These are phyloP conservation scores for Pythium chondricola DNA, from an alignment of 352 stramenopile genomes.

Conservation along the genomic window DNA sequence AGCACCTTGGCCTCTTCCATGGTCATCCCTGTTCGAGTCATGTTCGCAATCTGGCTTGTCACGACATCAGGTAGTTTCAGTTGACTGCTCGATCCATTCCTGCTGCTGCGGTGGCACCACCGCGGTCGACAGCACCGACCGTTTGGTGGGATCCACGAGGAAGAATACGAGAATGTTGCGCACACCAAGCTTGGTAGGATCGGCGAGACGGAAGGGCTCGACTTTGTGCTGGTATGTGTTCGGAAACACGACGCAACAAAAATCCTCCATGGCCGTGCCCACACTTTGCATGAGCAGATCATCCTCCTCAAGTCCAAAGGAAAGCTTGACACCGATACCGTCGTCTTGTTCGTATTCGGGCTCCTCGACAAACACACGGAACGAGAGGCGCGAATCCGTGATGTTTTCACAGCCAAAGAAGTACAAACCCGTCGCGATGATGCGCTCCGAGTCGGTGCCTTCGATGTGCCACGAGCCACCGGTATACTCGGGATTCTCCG, in stretches of 20 bases:
- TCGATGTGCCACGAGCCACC: slow-evolving; percentile 22
- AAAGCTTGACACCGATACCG: slow-evolving; percentile 3
- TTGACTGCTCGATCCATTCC: slow-evolving; percentile 13
- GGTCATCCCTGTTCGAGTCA: slow-evolving; percentile 7
- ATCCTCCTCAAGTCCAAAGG: slow-evolving; percentile 8
- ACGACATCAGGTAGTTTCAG: not conserved
- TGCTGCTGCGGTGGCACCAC: slow-evolving; percentile 27
- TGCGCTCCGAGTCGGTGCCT: slow-evolving; percentile 20
- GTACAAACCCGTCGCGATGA: slow-evolving; percentile 26
- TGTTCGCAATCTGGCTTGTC: not conserved
- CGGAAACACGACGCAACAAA: slow-evolving; percentile 23
- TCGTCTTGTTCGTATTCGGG: slow-evolving; percentile 8
- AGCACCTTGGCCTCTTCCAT: slow-evolving; percentile 10
- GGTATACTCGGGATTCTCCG: slow-evolving; percentile 16
- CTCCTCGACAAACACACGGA: slow-evolving; percentile 14
- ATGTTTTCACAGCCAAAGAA: slow-evolving; percentile 28
- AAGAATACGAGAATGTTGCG: slow-evolving; percentile 27
- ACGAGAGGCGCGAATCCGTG: slow-evolving; percentile 14
- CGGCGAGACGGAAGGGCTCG: slow-evolving; percentile 19
- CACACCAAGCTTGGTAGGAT: slow-evolving; percentile 13
- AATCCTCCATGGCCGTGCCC: slow-evolving; percentile 10
- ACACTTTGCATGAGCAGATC: slow-evolving; percentile 10
- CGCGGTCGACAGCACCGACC: slow-evolving; percentile 22
- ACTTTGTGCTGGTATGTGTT: slow-evolving; percentile 24
- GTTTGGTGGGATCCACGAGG: slow-evolving; percentile 10